These are phyloP conservation scores for Gossypium davidsonii DNA, from an alignment of 441 rosid genomes.

Conservation along the genomic window DNA sequence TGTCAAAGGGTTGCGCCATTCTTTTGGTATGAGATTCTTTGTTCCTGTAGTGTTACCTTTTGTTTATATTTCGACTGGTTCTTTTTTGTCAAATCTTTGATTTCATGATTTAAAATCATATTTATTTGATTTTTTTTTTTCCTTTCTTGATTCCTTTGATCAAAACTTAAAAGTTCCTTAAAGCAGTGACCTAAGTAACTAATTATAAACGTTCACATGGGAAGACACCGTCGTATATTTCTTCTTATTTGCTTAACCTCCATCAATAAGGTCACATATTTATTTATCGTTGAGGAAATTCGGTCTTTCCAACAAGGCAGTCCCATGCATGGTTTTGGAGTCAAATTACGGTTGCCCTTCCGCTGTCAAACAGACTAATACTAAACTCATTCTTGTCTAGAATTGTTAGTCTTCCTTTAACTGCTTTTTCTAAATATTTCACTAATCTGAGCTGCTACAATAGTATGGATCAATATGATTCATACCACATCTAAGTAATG, in stretches of 20 bases:
- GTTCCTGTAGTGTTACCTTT: neutral
- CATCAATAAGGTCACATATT: neutral
- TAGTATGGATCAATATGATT: neutral
- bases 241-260: neutral
- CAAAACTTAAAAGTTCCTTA: neutral
- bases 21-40: conserved; percentile 42
- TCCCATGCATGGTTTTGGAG: neutral
- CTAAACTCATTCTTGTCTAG: neutral
- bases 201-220: neutral
- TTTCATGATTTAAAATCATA: conserved; percentile 1
- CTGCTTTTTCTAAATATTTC: neutral
- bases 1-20: conserved; percentile 52
- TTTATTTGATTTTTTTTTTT: neutral
- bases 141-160: neutral
- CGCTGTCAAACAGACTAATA: neutral
- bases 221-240: neutral
- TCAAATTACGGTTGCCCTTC: neutral
- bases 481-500: neutral
- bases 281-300: neutral
- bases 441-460: neutral
- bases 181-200: neutral
- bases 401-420: neutral
- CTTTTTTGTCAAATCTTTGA: neutral
- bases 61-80: neutral
- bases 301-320: neutral